Base-by-base conservation (phyloP, 2,329 filamentous ascomycete genomes). In the Dactylellina sp. region DNA sequence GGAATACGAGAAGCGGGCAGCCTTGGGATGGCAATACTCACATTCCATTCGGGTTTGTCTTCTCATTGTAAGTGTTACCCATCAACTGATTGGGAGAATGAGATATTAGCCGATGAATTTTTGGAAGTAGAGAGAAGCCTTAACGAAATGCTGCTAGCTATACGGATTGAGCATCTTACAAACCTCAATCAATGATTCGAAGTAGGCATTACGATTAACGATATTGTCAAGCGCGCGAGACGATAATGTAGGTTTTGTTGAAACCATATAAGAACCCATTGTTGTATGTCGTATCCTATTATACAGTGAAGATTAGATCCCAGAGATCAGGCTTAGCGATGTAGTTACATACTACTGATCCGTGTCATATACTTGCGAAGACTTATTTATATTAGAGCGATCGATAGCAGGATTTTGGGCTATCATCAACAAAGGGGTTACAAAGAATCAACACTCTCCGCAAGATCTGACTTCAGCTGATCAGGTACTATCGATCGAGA, bases 21-120 rank as follows among this genome's bases (percentile, higher is more conserved):
- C 22, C 1, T n/a, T 1, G 14, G 24, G 7, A 44, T 7, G 16
- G 11, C 24, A 47, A 24, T 49, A 57, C 71, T 11, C 55, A 71
- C 59, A 75, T 68, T 56, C 75, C 75, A 46, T 66, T 55, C 1
- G 76, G 70, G 25, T 77, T 76, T 12, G 59, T 72, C n/a, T 52
- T 56, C n/a, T 62, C 44, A 28, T 77, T 22, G 35, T 77, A 77
- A 18, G 35, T 53, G 55, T 77, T 76, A 18, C 14, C 60, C 49
- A 62, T 61, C 39, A 55, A 61, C 62, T 66, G 44, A 22, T 42
- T 6, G 24, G 20, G 2, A 25, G 6, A 40, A 40, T 16, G 37
- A n/a, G n/a, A 40, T 40, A 16, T 40, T 11, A 18, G 16, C 18
- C 0, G 28, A 52, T 6, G 18, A 52, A 42, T 16, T 35, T 32